These are phyloP conservation scores for Larix sibirica DNA, from an alignment of 83 land plant species.

Conservation along the genomic window DNA sequence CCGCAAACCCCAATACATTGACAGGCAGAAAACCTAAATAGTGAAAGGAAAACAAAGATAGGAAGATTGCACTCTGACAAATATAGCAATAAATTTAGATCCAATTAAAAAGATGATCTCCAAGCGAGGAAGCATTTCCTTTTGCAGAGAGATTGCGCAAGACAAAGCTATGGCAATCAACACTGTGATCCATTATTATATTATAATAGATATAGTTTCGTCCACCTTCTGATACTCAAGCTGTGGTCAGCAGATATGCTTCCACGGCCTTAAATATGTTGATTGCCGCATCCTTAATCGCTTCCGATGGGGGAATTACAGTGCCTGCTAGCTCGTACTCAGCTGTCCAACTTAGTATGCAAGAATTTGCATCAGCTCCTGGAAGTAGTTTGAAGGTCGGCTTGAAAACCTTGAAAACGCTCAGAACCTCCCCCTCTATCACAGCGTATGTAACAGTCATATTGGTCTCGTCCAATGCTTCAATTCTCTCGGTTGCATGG, in stretches of 20 bases:
- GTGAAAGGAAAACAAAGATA: too few species aligned
- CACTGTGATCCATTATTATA: too few species aligned
- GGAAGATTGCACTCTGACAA: too few species aligned
- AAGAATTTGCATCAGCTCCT: constrained; percentile 29
- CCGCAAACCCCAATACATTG: too few species aligned
- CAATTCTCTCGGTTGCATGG: constrained; percentile 55
- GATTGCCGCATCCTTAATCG: constrained; percentile 38
- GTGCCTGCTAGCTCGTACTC: constrained; percentile 53
- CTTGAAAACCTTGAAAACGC: constrained; percentile 54
- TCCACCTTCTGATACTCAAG: background rate
- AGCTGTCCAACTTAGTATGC: constrained; percentile 46
- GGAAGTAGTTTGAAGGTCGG: constrained; percentile 28
- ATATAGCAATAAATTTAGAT: too few species aligned
- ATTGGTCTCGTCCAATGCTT: constrained; percentile 37
- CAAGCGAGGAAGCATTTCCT: too few species aligned
- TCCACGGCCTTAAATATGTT: constrained; percentile 51
- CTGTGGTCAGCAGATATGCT: constrained; percentile 26
- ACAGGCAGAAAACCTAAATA: too few species aligned
- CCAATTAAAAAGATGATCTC: too few species aligned
- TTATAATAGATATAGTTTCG: background rate
- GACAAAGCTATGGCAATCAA: too few species aligned
- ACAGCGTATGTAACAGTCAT: constrained; percentile 42
- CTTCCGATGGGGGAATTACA: constrained; percentile 31
- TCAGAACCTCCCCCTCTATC: constrained; percentile 58
- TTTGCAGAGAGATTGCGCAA: too few species aligned